phyloP scores from a whole-genome alignment of 805 yeast genomes.

The Schwanniomyces occidentalis region DNA sequence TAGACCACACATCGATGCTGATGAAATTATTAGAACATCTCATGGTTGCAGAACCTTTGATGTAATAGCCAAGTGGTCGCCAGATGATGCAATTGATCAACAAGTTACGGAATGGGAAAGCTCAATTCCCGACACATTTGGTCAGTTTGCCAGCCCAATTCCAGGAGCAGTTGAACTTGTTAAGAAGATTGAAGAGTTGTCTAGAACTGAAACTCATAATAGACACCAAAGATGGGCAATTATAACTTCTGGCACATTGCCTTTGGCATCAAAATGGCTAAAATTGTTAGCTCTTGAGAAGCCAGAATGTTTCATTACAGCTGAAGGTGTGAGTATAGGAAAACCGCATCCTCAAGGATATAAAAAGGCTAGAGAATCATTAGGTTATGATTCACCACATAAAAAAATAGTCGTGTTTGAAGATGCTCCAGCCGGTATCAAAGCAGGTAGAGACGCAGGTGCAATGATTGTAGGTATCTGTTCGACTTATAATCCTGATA shows the following conservation, averaged over 20 bases:
- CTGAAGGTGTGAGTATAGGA: constrained; percentile 29
- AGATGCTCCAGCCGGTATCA: constrained; percentile 32
- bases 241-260: constrained; percentile 30
- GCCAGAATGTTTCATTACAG: constrained; percentile 29
- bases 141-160: constrained; percentile 27
- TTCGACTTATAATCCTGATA: constrained; percentile 27
- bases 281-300: constrained; percentile 22
- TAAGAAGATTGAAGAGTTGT: constrained; percentile 22
- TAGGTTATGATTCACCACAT: constrained; percentile 24
- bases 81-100: constrained; percentile 26
- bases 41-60: constrained; percentile 32
- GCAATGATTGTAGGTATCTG: constrained; percentile 32
- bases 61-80: constrained; percentile 32
- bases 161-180: constrained; percentile 32
- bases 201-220: constrained; percentile 21
- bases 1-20: constrained; percentile 32
- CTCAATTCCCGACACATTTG: constrained; percentile 27
- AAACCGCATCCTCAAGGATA: constrained; percentile 33
- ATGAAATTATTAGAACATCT: constrained; percentile 29
- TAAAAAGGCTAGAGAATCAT: constrained; percentile 24
- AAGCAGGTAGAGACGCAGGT: constrained; percentile 30
- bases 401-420: constrained; percentile 29
- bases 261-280: constrained; percentile 32
- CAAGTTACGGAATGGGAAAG: constrained; percentile 31
- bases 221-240: constrained; percentile 30